Evolutionary conservation across 2,329 filamentous ascomycete genomes (phyloP).

Genomic region (Setomelanomma holmii): DNA sequence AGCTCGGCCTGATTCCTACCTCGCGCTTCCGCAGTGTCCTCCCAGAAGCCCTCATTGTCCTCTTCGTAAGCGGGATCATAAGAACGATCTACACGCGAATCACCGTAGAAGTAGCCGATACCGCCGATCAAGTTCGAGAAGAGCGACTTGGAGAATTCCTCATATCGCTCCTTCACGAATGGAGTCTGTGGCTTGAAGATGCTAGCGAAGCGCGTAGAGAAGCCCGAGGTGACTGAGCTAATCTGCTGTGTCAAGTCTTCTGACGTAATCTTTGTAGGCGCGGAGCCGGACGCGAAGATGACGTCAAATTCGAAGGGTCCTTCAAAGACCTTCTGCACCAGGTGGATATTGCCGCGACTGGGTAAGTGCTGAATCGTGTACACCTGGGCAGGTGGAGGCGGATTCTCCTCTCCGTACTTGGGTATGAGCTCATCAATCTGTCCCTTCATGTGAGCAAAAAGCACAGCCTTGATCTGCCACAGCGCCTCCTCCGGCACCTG

Average conservation of each 20-base stretch:
- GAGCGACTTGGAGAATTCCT: slow-evolving; percentile 83
- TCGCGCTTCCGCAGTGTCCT: slow-evolving; percentile 83
- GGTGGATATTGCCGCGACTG: slow-evolving; percentile 78
- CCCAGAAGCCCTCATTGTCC: slow-evolving; percentile 94
- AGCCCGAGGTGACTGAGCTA: slow-evolving; percentile 68
- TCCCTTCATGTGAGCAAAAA: slow-evolving; percentile 70
- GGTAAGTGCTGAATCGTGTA: slow-evolving; percentile 79
- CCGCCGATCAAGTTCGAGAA: slow-evolving; percentile 94
- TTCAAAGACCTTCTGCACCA: slow-evolving; percentile 90
- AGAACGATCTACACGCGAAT: slow-evolving; percentile 87
- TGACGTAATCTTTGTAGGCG: slow-evolving; percentile 59
- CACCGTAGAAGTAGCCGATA: slow-evolving; percentile 92
- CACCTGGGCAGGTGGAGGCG: slow-evolving; percentile 83
- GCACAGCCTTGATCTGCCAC: slow-evolving; percentile 81
- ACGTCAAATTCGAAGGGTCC: slow-evolving; percentile 92
- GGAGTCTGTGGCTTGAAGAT: slow-evolving; percentile 78
- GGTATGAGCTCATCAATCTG: slow-evolving; percentile 66
- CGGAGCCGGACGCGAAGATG: slow-evolving; percentile 82
- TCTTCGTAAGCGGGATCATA: slow-evolving; percentile 94
- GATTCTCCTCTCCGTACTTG: slow-evolving; percentile 65
- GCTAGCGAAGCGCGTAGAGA: slow-evolving; percentile 75
- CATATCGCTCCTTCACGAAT: slow-evolving; percentile 75
- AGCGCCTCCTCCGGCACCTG: slow-evolving; percentile 70
- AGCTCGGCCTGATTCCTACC: slow-evolving; percentile 70
- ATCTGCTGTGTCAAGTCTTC: slow-evolving; percentile 76